These are phyloP conservation scores for Cenococcum geophilum DNA, from an alignment of 495 filamentous ascomycete genomes.

Conservation along the genomic window DNA sequence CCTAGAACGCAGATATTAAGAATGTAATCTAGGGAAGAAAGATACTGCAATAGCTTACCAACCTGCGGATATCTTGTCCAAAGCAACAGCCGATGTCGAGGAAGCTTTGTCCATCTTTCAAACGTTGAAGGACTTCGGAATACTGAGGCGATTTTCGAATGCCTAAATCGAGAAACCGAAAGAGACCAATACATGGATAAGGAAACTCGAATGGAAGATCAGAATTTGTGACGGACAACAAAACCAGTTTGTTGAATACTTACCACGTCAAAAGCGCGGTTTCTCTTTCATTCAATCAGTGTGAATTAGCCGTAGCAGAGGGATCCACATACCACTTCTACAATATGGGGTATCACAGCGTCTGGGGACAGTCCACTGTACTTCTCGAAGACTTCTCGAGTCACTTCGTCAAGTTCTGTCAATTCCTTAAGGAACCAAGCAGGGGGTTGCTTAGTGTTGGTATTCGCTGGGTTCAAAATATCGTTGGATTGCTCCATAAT, in stretches of 20 bases:
- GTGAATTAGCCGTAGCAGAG: not conserved
- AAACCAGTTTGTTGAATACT: not conserved
- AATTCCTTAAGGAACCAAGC: conserved; percentile 13
- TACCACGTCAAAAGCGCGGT: conserved; percentile 23
- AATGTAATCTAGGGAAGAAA: not conserved
- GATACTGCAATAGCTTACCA: not conserved
- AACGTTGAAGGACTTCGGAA: conserved; percentile 17
- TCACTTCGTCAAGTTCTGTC: conserved; percentile 1
- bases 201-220: conserved; percentile 12
- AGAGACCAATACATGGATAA: conserved; percentile 26
- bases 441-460: not conserved
- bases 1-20: not conserved
- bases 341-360: conserved; percentile 17
- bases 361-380: conserved; percentile 20
- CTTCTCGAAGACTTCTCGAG: conserved; percentile 21
- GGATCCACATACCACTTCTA: conserved; percentile 9
- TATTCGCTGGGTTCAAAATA: no score
- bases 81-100: conserved; percentile 28
- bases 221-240: no score
- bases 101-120: conserved; percentile 22
- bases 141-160: conserved; percentile 14
- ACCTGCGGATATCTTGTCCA: conserved; percentile 27
- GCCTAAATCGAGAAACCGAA: conserved; percentile 17
- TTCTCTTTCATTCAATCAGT: conserved; percentile 8
- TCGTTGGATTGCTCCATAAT: no score